Base-by-base conservation (phyloP, 345 rosid genomes). In the Salix udensis region DNA sequence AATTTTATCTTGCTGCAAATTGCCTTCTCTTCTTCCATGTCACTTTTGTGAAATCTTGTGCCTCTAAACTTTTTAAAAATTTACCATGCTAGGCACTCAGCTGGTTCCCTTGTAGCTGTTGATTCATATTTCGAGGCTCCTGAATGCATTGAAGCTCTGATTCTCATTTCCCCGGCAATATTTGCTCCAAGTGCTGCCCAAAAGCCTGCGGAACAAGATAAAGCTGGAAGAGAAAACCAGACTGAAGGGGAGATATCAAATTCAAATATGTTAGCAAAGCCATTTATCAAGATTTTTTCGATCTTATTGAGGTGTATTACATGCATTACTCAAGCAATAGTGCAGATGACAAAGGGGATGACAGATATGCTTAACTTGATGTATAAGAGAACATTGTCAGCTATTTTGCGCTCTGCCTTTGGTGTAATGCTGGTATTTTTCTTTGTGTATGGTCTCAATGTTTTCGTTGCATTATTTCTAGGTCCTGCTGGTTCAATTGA, bases 131-230 rank as follows among this genome's bases (percentile, higher is more conserved):
- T 91, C 77, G 93, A 95, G 86, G 93, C 97, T 84, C 98, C 97
- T 0, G 96, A 91, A 81, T 87, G 97, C 30, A 74, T 95, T 71
- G 96, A 93, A 73, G 98, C 97, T 31, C 84, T 95, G 67, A 89
- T 95, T 79, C 91, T 95, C 14, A 86, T 93, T 71, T 97, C 97
- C 68, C 98, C 98, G 39, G 97, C 98, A 77, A 88, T 95, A 80
- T 75, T 95, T 31, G 97, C 97, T 5, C 97, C 94, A 7, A 81
- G 65, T 71, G 34, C 85, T 18, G 67, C 62, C 46, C 77, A 48
- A 50, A 85, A 82, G 77, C 69, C 68, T 77, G 73, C 64, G 26
- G 76, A 77, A 78, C 72, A 62, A 76, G 74, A 34, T 62, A 64
- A 68, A 23, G 21, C 26, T 16, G 83, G 71, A 82, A 74, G 75